A percentile compares a stretch with the other conserved stretches of the same genome.
Evolutionary conservation across 345 rosid species (phyloP).

Genomic region (Tarenaya hassleriana): DNA sequence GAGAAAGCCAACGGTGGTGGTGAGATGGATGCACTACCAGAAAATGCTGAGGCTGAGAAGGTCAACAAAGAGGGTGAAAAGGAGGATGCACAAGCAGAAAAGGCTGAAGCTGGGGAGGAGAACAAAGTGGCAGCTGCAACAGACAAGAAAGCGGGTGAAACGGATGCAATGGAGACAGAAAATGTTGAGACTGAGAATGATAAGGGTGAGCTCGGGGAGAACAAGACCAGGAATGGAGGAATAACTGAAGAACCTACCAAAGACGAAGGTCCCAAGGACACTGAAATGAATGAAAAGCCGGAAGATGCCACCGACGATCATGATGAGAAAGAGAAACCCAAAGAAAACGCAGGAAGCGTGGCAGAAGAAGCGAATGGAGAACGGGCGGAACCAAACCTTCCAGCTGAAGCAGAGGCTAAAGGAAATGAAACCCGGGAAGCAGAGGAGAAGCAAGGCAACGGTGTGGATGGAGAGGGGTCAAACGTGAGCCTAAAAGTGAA

Average conservation of each 20-base stretch:
- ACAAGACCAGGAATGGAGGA: constrained; percentile 17
- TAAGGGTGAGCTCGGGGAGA: constrained; percentile 6
- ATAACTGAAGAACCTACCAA: constrained; percentile 12
- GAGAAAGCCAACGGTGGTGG: neutral
- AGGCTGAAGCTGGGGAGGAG: constrained; percentile 9
- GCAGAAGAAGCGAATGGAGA: constrained; percentile 15
- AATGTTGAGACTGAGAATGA: constrained; percentile 1
- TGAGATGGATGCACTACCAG: neutral
- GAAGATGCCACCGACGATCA: constrained; percentile 16
- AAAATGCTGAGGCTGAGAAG: constrained; percentile 8
- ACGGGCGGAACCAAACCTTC: constrained; percentile 10
- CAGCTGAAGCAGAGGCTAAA: constrained; percentile 12
- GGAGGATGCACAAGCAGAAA: neutral
- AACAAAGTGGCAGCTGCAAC: constrained; percentile 6
- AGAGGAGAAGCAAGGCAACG: constrained; percentile 21
- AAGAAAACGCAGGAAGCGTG: constrained; percentile 15
- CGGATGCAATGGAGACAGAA: constrained; percentile 10
- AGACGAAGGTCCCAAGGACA: constrained; percentile 16
- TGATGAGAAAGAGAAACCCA: constrained; percentile 23
- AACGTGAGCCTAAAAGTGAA: constrained; percentile 22
- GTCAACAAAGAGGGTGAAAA: neutral
- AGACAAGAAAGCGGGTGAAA: constrained; percentile 15
- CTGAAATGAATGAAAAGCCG: constrained; percentile 16
- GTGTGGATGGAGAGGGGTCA: constrained; percentile 19
- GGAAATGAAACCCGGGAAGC: constrained; percentile 6